A percentile compares a stretch with the other conserved stretches of the same genome.
Evolutionary conservation across 129 eudicot species (phyloP).

Genomic region (Flaveria robusta): DNA sequence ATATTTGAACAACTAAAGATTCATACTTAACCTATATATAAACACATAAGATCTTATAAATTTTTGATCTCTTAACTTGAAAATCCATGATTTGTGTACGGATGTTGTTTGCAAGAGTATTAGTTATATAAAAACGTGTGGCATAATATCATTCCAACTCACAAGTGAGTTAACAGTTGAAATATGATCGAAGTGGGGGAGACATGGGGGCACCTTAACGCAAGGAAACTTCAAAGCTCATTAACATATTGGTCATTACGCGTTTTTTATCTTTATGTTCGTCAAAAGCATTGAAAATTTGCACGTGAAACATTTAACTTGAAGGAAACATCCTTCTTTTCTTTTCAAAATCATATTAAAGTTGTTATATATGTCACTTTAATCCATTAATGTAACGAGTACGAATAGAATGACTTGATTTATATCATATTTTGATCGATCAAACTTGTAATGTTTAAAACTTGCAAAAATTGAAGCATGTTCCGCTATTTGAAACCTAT

Average conservation of each 20-base stretch:
- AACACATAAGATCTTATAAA: too few species aligned
- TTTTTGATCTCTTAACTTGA: not conserved
- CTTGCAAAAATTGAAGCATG: not conserved
- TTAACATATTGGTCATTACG: conserved; percentile 29
- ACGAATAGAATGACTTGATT: not conserved
- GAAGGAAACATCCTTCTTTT: conserved; percentile 15
- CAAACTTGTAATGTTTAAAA: not conserved
- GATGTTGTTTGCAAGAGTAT: conserved; percentile 10
- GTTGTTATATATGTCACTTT: not conserved
- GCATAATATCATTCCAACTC: conserved; percentile 24
- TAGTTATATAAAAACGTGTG: conserved; percentile 26
- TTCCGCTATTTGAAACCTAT: not conserved
- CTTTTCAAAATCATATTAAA: not conserved
- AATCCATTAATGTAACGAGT: not conserved
- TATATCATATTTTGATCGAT: not conserved
- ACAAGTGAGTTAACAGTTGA: conserved; percentile 24
- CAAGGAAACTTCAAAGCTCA: conserved; percentile 31
- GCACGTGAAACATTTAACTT: conserved; percentile 37
- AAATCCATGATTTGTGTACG: conserved; percentile 20
- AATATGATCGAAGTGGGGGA: conserved; percentile 27
- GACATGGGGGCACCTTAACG: conserved; percentile 26
- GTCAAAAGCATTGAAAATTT: conserved; percentile 35
- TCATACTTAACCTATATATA: too few species aligned
- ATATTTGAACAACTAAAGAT: too few species aligned
- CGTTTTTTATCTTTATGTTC: conserved; percentile 24